Percentiles rank a stretch among this genome's conserved stretches.
Conservation (phyloP, 495 filamentous ascomycete genomes). For the Aspergillus taichungensis region DNA sequence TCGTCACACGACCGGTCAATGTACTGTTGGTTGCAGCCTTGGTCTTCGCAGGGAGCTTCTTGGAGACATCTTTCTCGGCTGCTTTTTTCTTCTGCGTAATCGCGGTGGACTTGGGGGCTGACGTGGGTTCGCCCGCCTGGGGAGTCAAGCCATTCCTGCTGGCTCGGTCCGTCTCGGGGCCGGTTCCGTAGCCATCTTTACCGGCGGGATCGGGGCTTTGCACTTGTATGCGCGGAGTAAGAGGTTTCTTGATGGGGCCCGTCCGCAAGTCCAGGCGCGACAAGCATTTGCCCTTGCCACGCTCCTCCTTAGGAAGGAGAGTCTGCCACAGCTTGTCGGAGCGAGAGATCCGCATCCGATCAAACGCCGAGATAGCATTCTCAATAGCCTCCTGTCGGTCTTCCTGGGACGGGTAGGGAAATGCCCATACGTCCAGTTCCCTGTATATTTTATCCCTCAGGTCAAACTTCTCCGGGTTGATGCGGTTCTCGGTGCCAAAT, state of each 20-base stretch:
- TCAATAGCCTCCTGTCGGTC: constrained; percentile 75
- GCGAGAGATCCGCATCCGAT: constrained; percentile 63
- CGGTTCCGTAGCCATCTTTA: constrained; percentile 29
- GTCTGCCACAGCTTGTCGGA: constrained; percentile 73
- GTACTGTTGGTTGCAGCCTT: constrained; percentile 42
- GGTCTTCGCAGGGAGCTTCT: constrained; percentile 51
- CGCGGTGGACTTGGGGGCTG: constrained; percentile 45
- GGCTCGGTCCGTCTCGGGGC: constrained; percentile 47
- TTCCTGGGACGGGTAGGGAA: constrained; percentile 54
- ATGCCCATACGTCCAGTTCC: constrained; percentile 76
- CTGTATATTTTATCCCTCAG: constrained; percentile 65
- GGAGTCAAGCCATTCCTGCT: constrained; percentile 29
- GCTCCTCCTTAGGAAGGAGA: constrained; percentile 63
- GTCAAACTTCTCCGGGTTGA: constrained; percentile 54
- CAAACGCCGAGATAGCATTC: constrained; percentile 73
- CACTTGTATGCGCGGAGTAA: constrained; percentile 49
- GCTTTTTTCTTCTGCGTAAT: constrained; percentile 49
- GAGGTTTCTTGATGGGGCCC: constrained; percentile 43
- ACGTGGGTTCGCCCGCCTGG: constrained; percentile 42
- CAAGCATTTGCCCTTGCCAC: constrained; percentile 70
- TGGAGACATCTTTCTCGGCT: constrained; percentile 48
- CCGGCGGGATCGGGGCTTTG: constrained; percentile 45
- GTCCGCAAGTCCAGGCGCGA: constrained; percentile 61
- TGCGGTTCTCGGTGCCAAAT: constrained; percentile 48
- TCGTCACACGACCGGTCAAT: constrained; percentile 42